Conservation (phyloP, 2,329 filamentous ascomycete genomes). For the Botrytis byssoidea region DNA sequence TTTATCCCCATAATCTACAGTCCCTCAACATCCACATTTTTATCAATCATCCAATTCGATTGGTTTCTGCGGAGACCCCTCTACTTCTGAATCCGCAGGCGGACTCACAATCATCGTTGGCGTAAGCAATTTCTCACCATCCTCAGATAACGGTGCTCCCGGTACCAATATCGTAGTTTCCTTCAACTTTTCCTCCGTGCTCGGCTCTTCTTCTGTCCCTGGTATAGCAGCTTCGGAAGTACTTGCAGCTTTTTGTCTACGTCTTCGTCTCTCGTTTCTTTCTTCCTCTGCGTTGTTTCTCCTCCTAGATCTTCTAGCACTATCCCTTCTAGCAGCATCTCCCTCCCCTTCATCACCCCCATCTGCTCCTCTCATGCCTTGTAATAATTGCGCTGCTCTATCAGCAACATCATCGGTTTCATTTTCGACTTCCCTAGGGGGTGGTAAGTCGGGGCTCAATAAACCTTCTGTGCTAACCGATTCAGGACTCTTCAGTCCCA, state of each 20-base stretch:
- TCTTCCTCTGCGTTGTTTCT: constrained; percentile 76
- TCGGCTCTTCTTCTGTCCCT: constrained; percentile 22
- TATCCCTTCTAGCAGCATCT: constrained; percentile 52
- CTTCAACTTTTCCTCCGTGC: constrained; percentile 24
- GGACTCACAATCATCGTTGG: constrained; percentile 37
- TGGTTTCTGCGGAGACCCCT: constrained; percentile 28
- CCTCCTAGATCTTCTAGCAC: constrained; percentile 56
- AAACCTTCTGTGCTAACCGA: constrained; percentile 39
- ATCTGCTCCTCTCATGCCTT: constrained; percentile 71
- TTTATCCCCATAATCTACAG: constrained; percentile 27
- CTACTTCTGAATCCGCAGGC: constrained; percentile 32
- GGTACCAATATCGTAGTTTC: constrained; percentile 9
- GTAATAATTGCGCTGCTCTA: constrained; percentile 77
- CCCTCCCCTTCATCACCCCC: constrained; percentile 52
- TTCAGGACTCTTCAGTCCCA: constrained; percentile 53
- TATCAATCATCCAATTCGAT: constrained; percentile 36
- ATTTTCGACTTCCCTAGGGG: constrained; percentile 30
- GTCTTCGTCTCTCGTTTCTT: constrained; percentile 62
- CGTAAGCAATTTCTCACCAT: constrained; percentile 29
- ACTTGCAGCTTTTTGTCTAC: constrained; percentile 59
- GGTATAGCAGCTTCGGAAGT: constrained; percentile 26
- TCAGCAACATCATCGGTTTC: constrained; percentile 72
- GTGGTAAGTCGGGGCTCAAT: constrained; percentile 28
- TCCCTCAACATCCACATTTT: constrained; percentile 26
- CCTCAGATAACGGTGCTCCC: constrained; percentile 23